A percentile compares a stretch with the other conserved stretches of the same genome.
Evolutionary conservation across 1,284 basidiomycete genomes (phyloP).

Genomic region (Cystobasidiaceae sp.): DNA sequence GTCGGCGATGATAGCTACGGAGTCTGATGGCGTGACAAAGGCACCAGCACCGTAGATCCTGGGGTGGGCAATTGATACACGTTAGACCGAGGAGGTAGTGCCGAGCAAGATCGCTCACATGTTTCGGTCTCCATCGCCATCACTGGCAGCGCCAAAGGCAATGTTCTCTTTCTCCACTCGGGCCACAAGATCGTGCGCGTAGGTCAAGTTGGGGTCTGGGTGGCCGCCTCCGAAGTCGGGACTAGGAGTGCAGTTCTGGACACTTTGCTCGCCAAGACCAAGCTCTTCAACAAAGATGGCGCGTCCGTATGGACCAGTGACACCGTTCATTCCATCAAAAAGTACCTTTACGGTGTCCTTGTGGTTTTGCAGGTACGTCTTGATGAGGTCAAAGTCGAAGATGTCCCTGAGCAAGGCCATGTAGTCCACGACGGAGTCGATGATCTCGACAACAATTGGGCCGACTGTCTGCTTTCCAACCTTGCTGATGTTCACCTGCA

Average conservation of each 20-base stretch:
- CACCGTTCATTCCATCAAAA: constrained; percentile 94
- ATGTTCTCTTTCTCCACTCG: constrained; percentile 82
- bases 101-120: constrained; percentile 54
- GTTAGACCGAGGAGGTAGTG: neutral
- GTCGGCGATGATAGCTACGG: constrained; percentile 97
- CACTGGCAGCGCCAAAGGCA: constrained; percentile 89
- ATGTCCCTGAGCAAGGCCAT: constrained; percentile 75
- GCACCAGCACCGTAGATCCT: constrained; percentile 99
- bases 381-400: constrained; percentile 93
- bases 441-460: constrained; percentile 77
- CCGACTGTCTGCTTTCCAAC: constrained; percentile 75
- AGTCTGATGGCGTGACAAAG: constrained; percentile 96
- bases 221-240: constrained; percentile 97
- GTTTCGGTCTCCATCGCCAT: constrained; percentile 97
- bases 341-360: constrained; percentile 72
- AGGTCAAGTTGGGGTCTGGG: constrained; percentile 97
- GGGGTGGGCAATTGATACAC: constrained; percentile 51
- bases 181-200: constrained; percentile 90
- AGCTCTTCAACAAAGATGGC: constrained; percentile 82
- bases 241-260: constrained; percentile 85
- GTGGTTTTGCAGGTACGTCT: constrained; percentile 70
- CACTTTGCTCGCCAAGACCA: constrained; percentile 64
- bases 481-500: constrained; percentile 75
- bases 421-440: constrained; percentile 92
- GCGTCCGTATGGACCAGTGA: constrained; percentile 92